Base-by-base conservation (phyloP, 768 basidiomycete species). In the Multifurca ochricompacta region DNA sequence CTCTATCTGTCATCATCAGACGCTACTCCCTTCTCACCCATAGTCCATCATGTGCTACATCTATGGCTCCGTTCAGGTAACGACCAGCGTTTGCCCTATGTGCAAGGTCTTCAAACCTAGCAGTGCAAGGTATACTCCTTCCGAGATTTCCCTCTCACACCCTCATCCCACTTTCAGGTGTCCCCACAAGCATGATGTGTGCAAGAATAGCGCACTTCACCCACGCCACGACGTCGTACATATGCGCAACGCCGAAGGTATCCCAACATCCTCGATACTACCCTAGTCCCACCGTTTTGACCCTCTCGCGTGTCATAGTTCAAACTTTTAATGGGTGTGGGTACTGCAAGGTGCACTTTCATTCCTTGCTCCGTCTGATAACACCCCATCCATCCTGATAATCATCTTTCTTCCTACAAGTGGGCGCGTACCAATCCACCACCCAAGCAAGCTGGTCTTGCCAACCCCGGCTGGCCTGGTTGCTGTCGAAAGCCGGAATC, bases 161-260 rank as follows among this genome's bases (percentile, higher is more conserved):
- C 21, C 64, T 61, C 64, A 66, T 53, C 45, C 6, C 56, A 36
- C 54, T 59, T 37, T 51, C 63, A 90, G 88, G 61, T 91, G 88
- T 66, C 87, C 86, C 34, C 88, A 91, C 67, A 71, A 79, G 57
- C 78, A 79, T 48, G 86, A 86, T 43, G 77, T 82, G 61, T 91
- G 88, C 71, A 77, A 81, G 62, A 90, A 91, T 69, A 78, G 85
- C 60, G 69, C 75, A 19, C 69, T 75, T 46, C 89, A 91, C 68
- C 89, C 89, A 48, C 79, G 82, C 60, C 78, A 81, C 67, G 87
- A 90, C 65, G 80, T 91, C 56, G 75, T 85, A 34, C 87, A 79
- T 68, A 76, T 91, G 64, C 88, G 80, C 75, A 91, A 91, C 65
- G 87, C 89, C n/a, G 89, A 91, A 77, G 86, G 87, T 88, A 65